These are phyloP conservation scores for Xenosphaeropsis pyriputrescens DNA, from an alignment of 2,329 filamentous ascomycete genomes.

Conservation along the genomic window DNA sequence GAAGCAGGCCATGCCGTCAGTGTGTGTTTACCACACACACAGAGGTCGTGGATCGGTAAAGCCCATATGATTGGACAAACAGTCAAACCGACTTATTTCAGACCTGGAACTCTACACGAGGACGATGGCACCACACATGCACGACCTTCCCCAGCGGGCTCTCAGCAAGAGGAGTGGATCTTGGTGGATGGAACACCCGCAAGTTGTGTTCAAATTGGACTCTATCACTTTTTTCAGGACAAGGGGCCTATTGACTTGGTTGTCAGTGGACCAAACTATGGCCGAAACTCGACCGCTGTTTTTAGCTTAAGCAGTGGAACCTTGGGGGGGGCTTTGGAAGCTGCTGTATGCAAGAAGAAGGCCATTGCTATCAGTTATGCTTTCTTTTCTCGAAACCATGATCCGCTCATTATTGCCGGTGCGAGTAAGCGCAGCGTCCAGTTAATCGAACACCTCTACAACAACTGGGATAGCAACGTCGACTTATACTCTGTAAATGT, in stretches of 20 bases:
- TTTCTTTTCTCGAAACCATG: slow-evolving; percentile 76
- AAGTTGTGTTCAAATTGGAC: slow-evolving; percentile 67
- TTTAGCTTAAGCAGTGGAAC: slow-evolving; percentile 70
- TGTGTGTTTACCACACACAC: slow-evolving; percentile 78
- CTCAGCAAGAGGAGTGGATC: slow-evolving; percentile 59
- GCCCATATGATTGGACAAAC: slow-evolving; percentile 89
- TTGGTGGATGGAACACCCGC: slow-evolving; percentile 71
- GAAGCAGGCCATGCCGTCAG: slow-evolving; percentile 73
- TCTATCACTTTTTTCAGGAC: slow-evolving; percentile 66
- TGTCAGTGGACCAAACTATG: slow-evolving; percentile 70
- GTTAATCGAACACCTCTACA: slow-evolving; percentile 65
- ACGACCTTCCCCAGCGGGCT: slow-evolving; percentile 32
- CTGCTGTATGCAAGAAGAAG: slow-evolving; percentile 51
- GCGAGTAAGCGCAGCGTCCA: slow-evolving; percentile 61
- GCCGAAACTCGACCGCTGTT: slow-evolving; percentile 66
- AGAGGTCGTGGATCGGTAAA: slow-evolving; percentile 97
- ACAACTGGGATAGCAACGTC: slow-evolving; percentile 58
- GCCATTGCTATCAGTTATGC: slow-evolving; percentile 81
- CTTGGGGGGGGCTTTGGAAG: slow-evolving; percentile 63
- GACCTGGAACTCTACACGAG: slow-evolving; percentile 42
- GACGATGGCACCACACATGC: slow-evolving; percentile 55
- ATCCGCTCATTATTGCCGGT: slow-evolving; percentile 64
- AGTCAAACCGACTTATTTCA: slow-evolving; percentile 74
- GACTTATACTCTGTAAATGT: slow-evolving; percentile 91
- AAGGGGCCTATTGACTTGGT: slow-evolving; percentile 62